phyloP scores from a whole-genome alignment of 2,329 filamentous ascomycete species.

The Hymenotorrendiella dingleyae region DNA sequence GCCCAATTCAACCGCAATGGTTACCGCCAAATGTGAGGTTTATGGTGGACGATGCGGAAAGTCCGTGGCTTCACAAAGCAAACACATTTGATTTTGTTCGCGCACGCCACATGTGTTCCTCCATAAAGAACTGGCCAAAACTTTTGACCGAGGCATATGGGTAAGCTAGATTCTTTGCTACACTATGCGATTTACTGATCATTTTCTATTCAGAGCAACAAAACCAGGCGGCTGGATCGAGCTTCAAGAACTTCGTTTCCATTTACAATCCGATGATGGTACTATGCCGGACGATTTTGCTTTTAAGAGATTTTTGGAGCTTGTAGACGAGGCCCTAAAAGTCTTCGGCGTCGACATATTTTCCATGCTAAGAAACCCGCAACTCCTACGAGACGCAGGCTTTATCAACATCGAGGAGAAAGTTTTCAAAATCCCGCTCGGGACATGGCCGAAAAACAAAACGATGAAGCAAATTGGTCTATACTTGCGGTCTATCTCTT shows the following conservation, averaged over 20 bases:
- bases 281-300: slow-evolving; percentile 9
- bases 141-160: slow-evolving; percentile 24
- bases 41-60: slow-evolving; percentile 32
- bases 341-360: slow-evolving; percentile 10
- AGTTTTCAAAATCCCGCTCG: slow-evolving; percentile 41
- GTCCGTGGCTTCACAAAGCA: slow-evolving; percentile 40
- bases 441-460: slow-evolving; percentile 42
- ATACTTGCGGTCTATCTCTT: slow-evolving; percentile 6
- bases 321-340: slow-evolving; percentile 6
- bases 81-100: slow-evolving; percentile 56
- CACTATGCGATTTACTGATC: background rate
- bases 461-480: slow-evolving; percentile 39
- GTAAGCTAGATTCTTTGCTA: background rate
- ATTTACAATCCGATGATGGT: slow-evolving; percentile 31
- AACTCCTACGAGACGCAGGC: slow-evolving; percentile 28
- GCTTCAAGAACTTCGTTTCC: slow-evolving; percentile 35
- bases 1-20: slow-evolving; percentile 49
- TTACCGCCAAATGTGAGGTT: slow-evolving; percentile 49
- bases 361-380: slow-evolving; percentile 4
- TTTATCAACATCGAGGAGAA: slow-evolving; percentile 36
- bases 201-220: slow-evolving; percentile 3
- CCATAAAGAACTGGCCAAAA: slow-evolving; percentile 46
- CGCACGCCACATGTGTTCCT: slow-evolving; percentile 46
- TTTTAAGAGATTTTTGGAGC: slow-evolving; percentile 3
- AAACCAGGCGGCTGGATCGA: slow-evolving; percentile 17